Evolutionary conservation across 345 rosid genomes (phyloP).

Genomic region (Gossypium raimondii): DNA sequence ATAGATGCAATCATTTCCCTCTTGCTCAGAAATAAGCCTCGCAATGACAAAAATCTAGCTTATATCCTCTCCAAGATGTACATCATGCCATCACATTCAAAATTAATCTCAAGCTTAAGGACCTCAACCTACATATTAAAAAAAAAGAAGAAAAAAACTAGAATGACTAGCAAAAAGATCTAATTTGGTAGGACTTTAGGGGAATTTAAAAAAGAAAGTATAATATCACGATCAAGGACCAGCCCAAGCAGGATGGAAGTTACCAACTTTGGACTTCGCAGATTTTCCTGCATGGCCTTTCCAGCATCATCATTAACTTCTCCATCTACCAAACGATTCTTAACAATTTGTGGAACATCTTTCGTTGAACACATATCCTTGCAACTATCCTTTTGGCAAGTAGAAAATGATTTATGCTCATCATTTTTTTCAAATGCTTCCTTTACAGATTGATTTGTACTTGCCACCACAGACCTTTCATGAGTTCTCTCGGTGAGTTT

Average conservation of each 20-base stretch:
- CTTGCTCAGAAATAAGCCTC: neutral
- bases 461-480: slow-evolving; percentile 11
- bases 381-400: slow-evolving; percentile 8
- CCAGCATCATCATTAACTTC: slow-evolving; percentile 30
- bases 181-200: neutral
- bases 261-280: slow-evolving; percentile 21
- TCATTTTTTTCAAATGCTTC: slow-evolving; percentile 9
- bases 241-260: slow-evolving; percentile 6
- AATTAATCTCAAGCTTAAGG: neutral
- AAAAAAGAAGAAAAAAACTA: neutral
- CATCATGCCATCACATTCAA: neutral
- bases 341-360: slow-evolving; percentile 22
- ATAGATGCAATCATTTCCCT: neutral
- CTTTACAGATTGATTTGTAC: slow-evolving; percentile 10
- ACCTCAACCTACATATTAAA: neutral
- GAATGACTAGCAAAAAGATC: neutral
- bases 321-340: slow-evolving; percentile 20
- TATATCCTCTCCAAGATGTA: neutral
- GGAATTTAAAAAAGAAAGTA: no score
- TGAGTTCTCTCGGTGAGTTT: slow-evolving; percentile 1
- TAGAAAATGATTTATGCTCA: neutral
- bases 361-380: slow-evolving; percentile 20
- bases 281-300: slow-evolving; percentile 8
- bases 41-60: neutral
- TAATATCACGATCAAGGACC: slow-evolving; percentile 17